phyloP scores from a whole-genome alignment of 2,329 filamentous ascomycete species.

The Juglanconis oblonga region DNA sequence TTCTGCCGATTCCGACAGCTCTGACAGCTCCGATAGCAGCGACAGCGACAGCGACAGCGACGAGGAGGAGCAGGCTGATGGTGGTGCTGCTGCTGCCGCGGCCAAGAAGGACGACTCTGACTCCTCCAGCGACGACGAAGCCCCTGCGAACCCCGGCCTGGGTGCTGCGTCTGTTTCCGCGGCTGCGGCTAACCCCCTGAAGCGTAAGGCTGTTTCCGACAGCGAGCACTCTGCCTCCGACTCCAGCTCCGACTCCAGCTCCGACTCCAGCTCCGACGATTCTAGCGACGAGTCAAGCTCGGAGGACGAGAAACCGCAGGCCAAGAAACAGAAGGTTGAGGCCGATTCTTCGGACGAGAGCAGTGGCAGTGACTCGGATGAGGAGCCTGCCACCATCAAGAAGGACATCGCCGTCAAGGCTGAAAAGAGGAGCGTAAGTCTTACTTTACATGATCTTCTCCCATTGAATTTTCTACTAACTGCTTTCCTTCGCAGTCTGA shows the following conservation, averaged over 20 bases:
- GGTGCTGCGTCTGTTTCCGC: slow-evolving; percentile 27
- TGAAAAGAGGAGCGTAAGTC: slow-evolving; percentile 1
- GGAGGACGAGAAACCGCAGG: slow-evolving; percentile 43
- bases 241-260: slow-evolving; percentile 25
- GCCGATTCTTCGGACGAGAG: slow-evolving; percentile 28
- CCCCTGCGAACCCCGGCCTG: slow-evolving; percentile 22
- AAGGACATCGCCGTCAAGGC: slow-evolving; percentile 11
- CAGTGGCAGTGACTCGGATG: slow-evolving; percentile 2
- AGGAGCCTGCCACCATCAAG: slow-evolving; percentile 5
- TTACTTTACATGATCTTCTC: neutral
- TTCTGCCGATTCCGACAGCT: slow-evolving; percentile 28
- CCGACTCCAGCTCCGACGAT: slow-evolving; percentile 30
- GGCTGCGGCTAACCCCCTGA: slow-evolving; percentile 40
- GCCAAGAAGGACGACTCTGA: slow-evolving; percentile 19
- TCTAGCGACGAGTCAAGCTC: slow-evolving; percentile 36
- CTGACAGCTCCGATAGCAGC: slow-evolving; percentile 30
- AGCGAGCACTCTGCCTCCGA: slow-evolving; percentile 36
- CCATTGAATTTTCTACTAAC: neutral
- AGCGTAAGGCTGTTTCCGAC: slow-evolving; percentile 50
- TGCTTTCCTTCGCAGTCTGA: neutral
- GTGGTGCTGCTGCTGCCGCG: slow-evolving; percentile 27
- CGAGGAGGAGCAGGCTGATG: slow-evolving; percentile 30
- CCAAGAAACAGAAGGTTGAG: slow-evolving; percentile 53
- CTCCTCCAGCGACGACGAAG: slow-evolving; percentile 20
- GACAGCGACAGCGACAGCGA: slow-evolving; percentile 29